A percentile compares a stretch with the other conserved stretches of the same genome.
These are phyloP conservation scores for Endotrypanum monterogeii DNA, from an alignment of 208 protist species.

Conservation along the genomic window DNA sequence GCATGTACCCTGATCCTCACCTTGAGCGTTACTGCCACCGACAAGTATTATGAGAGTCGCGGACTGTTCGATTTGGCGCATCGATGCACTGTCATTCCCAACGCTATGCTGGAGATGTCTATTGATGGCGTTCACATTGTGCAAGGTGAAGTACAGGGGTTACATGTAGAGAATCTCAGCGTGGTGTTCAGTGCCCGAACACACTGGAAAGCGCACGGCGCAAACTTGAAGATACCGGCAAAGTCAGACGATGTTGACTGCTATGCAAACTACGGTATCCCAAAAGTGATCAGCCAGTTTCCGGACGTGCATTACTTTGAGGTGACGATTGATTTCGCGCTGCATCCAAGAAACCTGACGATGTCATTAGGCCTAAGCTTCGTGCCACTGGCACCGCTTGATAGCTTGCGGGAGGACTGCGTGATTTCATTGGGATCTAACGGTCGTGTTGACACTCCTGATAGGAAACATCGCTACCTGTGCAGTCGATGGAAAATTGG, in stretches of 20 bases:
- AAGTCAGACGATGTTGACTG: conserved; percentile 47
- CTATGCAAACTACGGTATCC: conserved; percentile 70
- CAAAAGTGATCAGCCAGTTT: conserved; percentile 70
- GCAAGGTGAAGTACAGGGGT: conserved; percentile 79
- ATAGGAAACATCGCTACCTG: conserved; percentile 39
- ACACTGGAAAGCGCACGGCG: conserved; percentile 67
- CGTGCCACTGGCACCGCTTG: conserved; percentile 46
- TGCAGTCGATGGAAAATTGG: conserved; percentile 60
- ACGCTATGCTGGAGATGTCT: conserved; percentile 71
- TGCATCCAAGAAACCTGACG: conserved; percentile 41
- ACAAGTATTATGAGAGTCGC: conserved; percentile 44
- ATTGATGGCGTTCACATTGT: conserved; percentile 70
- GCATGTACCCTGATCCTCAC: conserved; percentile 25
- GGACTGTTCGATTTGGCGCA: conserved; percentile 74
- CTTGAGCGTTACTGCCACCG: conserved; percentile 17
- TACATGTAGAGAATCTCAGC: conserved; percentile 78
- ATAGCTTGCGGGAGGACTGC: conserved; percentile 39
- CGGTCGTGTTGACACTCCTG: conserved; percentile 43
- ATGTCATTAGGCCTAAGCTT: conserved; percentile 67
- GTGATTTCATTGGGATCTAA: conserved; percentile 57
- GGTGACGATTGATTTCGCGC: conserved; percentile 66
- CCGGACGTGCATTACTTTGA: conserved; percentile 90
- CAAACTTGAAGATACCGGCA: conserved; percentile 30
- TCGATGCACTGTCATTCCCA: conserved; percentile 73
- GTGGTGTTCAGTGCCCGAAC: conserved; percentile 76